Percentiles rank a stretch among this genome's conserved stretches.
Conservation (phyloP, 768 basidiomycete genomes). For the Tulasnella sp. region DNA sequence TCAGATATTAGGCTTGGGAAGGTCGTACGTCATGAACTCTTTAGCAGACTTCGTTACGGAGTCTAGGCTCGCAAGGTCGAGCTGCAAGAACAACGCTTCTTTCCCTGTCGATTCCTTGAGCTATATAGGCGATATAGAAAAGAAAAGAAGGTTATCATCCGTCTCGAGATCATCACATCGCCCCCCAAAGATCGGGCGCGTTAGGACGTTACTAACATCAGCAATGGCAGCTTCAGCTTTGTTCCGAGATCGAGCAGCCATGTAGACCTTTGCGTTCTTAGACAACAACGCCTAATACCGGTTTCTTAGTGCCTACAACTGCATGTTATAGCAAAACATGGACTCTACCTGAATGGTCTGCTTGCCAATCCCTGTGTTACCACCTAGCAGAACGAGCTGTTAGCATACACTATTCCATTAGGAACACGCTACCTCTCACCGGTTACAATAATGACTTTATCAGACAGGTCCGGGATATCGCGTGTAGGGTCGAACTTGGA, state of each 20-base stretch:
- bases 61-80: slow-evolving; percentile 17
- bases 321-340: too few species aligned
- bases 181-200: background rate
- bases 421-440: background rate
- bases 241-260: slow-evolving; percentile 9
- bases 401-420: background rate
- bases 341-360: background rate
- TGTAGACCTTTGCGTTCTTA: slow-evolving; percentile 19
- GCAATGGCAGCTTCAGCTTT: slow-evolving; percentile 12
- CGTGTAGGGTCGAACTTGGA: background rate
- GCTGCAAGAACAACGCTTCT: slow-evolving; percentile 11
- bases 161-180: background rate
- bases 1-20: background rate
- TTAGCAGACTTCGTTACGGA: slow-evolving; percentile 14
- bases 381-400: background rate
- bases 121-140: background rate
- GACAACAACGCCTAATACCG: slow-evolving; percentile 9
- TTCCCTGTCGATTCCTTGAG: slow-evolving; percentile 8
- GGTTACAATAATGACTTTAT: slow-evolving; percentile 10
- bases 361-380: slow-evolving; percentile 10
- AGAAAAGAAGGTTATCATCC: background rate
- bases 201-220: too few species aligned
- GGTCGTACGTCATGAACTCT: slow-evolving; percentile 1
- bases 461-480: slow-evolving; percentile 8
- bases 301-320: too few species aligned